Percentiles rank a stretch among this genome's conserved stretches.
Conservation (phyloP, 495 filamentous ascomycete species). For the Aspergillus asperescens region DNA sequence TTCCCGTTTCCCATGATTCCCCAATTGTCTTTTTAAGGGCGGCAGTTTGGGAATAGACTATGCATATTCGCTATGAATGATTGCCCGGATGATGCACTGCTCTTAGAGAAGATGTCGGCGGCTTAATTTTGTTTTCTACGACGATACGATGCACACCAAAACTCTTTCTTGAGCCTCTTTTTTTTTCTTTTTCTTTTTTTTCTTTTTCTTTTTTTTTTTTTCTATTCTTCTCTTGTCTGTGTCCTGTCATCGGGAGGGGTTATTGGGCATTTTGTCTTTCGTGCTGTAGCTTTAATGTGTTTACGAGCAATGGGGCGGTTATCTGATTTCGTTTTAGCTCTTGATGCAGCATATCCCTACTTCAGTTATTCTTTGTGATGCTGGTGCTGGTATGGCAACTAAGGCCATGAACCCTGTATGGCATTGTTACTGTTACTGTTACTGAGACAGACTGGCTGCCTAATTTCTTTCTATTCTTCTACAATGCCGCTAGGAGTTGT, state of each 20-base stretch:
- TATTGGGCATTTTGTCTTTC: constrained; percentile 13
- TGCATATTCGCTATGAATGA: constrained; percentile 21
- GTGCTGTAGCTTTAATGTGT: constrained; percentile 18
- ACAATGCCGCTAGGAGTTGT: too few relatives aligned
- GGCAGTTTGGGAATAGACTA: constrained; percentile 26
- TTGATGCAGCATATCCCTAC: constrained; percentile 11
- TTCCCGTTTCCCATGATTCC: constrained; percentile 5
- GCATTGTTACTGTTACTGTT: too few relatives aligned
- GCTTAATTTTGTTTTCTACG: constrained; percentile 18
- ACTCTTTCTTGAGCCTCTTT: constrained; percentile 12
- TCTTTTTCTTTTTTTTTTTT: constrained; percentile 7
- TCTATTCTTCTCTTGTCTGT: constrained; percentile 6
- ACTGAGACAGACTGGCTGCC: too few relatives aligned
- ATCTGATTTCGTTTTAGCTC: constrained; percentile 21
- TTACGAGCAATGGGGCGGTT: constrained; percentile 30
- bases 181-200: constrained; percentile 11
- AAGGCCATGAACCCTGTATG: neutral
- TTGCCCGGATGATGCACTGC: constrained; percentile 20
- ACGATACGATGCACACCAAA: constrained; percentile 21
- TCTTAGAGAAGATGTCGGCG: constrained; percentile 25
- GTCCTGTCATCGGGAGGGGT: constrained; percentile 13
- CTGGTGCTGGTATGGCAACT: neutral
- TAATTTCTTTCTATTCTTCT: too few relatives aligned
- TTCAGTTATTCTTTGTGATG: neutral
- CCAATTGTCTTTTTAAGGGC: constrained; percentile 18